Conservation (phyloP, 1,139 yeast genomes). For the Debaryomycetaceae sp. region DNA sequence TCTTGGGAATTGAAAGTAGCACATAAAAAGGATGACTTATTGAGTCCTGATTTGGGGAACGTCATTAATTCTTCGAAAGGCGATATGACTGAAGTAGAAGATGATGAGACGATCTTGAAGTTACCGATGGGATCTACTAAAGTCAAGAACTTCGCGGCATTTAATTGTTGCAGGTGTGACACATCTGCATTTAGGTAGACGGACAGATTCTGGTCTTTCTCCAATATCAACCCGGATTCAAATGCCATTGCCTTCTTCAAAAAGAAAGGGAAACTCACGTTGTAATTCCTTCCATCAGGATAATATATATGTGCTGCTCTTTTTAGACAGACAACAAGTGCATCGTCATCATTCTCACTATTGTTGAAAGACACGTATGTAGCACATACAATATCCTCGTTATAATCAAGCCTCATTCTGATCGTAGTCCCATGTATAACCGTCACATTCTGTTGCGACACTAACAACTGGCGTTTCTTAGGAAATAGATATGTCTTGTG, state of each 20-base stretch:
- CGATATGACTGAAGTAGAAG: constrained; percentile 65
- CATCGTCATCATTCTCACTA: constrained; percentile 12
- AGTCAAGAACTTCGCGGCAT: constrained; percentile 50
- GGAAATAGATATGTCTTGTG: constrained; percentile 22
- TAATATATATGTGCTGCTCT: constrained; percentile 57
- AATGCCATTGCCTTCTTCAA: constrained; percentile 55
- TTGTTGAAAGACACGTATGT: constrained; percentile 42
- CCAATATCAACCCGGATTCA: constrained; percentile 62
- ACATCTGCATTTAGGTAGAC: constrained; percentile 8
- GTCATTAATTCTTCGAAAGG: constrained; percentile 52
- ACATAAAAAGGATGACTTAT: constrained; percentile 38
- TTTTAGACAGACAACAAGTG: constrained; percentile 48
- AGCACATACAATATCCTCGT: constrained; percentile 46
- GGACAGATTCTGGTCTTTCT: constrained; percentile 33
- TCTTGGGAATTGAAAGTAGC: constrained; percentile 52
- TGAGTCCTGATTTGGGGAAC: constrained; percentile 42
- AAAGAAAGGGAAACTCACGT: constrained; percentile 62
- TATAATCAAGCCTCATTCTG: constrained; percentile 47
- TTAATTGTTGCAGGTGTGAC: constrained; percentile 20
- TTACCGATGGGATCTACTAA: constrained; percentile 70
- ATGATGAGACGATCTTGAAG: constrained; percentile 61
- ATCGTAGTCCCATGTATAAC: constrained; percentile 49
- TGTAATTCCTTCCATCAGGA: constrained; percentile 53
- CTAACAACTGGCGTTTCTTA: constrained; percentile 26
- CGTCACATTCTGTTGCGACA: constrained; percentile 19